Percentiles rank a stretch among this genome's conserved stretches.
phyloP scores from a whole-genome alignment of 768 basidiomycete species.

The Pulveroboletus sp. region DNA sequence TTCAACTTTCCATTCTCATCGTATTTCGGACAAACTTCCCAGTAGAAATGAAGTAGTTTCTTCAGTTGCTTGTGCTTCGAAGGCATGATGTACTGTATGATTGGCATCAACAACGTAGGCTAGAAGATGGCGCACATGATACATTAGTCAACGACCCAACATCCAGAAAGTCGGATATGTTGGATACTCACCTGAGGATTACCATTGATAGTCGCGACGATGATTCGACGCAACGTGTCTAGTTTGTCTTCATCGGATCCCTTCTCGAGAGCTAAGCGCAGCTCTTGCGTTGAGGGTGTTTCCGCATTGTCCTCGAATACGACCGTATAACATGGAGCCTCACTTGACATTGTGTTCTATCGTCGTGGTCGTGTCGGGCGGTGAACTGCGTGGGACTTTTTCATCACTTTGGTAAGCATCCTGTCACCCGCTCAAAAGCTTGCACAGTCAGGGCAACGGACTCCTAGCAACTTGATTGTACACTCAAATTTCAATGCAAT shows the following conservation, averaged over 20 bases:
- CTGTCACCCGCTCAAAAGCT: too few relatives aligned
- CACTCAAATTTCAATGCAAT: too few relatives aligned
- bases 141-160: conserved; percentile 1
- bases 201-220: conserved; percentile 92
- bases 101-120: conserved; percentile 92
- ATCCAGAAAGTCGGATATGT: neutral
- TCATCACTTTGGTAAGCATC: too few relatives aligned
- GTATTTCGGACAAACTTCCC: conserved; percentile 97
- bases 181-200: conserved; percentile 73
- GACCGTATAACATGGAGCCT: conserved; percentile 74
- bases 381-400: too few relatives aligned
- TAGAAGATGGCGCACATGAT: conserved; percentile 27
- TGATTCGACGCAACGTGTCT: conserved; percentile 93
- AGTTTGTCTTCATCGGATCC: conserved; percentile 96
- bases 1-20: conserved; percentile 96
- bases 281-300: conserved; percentile 76
- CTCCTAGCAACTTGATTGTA: too few relatives aligned
- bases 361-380: conserved; percentile 10
- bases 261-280: conserved; percentile 84
- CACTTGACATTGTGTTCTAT: conserved; percentile 35
- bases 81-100: conserved; percentile 97
- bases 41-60: conserved; percentile 94
- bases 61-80: conserved; percentile 94
- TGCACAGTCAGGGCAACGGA: too few relatives aligned
- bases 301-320: conserved; percentile 73